Base-by-base conservation (phyloP, 2,329 filamentous ascomycete genomes). In the Fusarium gaditjirri region DNA sequence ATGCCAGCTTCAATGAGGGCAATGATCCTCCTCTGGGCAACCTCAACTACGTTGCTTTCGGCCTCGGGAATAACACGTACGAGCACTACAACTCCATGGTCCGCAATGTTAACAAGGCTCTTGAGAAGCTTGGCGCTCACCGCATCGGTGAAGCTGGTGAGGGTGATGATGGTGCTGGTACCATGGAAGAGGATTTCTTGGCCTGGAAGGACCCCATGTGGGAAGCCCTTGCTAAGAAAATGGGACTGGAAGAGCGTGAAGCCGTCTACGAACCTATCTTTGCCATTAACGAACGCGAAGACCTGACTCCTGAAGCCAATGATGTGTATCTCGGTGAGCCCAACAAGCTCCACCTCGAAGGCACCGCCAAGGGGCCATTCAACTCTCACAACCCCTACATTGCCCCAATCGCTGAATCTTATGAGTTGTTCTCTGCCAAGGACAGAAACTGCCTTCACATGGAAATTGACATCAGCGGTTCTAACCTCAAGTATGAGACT, bases 171-270 rank as follows among this genome's bases (percentile, higher is more conserved):
- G 96, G 97, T 72, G 95, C 96, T 73, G 96, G 97, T 69, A 99
- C 96, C 63, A 99, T 99, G 97, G 96, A 99, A 84, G 97, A 99
- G 84, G 97, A 99, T 79, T 99, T 98, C 83, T 85, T 99, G 78
- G 94, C 95, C 74, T 99, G 96, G 96, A 99, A 99, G 85, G 96
- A 99, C 78, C 95, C 95, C 70, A 99, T 99, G 96, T 99, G 97
- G 96, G 86, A 89, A 77, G 93, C 93, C 67, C 87, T 99, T 58
- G 87, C 92, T 29, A 89, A 93, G 73, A 91, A 93, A 79, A 94
- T 99, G 92, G 90, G 90, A 59, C 86, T 99, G 61, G 93, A 98
- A 83, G 96, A 99, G 84, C 94, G 96, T 66, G 97, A 99, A 81
- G 94, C 95, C 69, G 91, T 97, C 67, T 99, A 98, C 81, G 97